Base-by-base conservation (phyloP, 2,329 filamentous ascomycete species). In the Cytospora mali region DNA sequence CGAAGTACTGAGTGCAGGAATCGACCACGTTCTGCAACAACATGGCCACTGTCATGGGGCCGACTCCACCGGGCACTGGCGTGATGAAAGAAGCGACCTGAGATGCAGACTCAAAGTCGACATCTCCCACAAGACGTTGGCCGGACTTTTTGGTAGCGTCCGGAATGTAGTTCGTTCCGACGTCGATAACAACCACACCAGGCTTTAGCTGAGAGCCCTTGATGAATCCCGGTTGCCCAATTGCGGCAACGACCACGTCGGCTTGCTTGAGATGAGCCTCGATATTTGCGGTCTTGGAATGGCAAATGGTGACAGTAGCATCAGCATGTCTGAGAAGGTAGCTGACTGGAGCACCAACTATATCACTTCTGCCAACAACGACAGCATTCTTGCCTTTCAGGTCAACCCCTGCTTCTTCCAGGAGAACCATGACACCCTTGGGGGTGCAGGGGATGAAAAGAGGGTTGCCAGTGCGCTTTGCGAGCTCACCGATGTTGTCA, bases 41-140 rank as follows among this genome's bases (percentile, higher is more conserved):
- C 95, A 99, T 99, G 64, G 95, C 95, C 67, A 99, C 93, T 3
- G 95, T 99, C 95, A 99, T 99, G 56, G 95, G 95, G 0, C 95
- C 95, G 64, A 99, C 95, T 75, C 95, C 95, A 62, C 95, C 95
- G 1, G 95, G 95, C 2, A 99, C 95, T 1, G 95, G 95, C 2
- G 95, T 99, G 72, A 99, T 97, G 71, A 91, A 86, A 2, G 93
- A 97, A 23, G 93, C 95, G 49, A 97, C 90, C 73, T 96, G 83
- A 18, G 84, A 84, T 18, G 94, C 94, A 50, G 90, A 87, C 57
- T 93, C 92, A 70, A 88, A 98, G 71, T 99, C 93, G 49, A 99
- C 95, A 75, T 99, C 95, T 64, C 95, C 95, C 7, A 98, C 94
- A 25, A 99, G 85, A 68, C 93, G 87, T 75, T 95, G 87, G 35